Evolutionary conservation across 129 eudicot genomes (phyloP).

Genomic region (Artemisia argyi): DNA sequence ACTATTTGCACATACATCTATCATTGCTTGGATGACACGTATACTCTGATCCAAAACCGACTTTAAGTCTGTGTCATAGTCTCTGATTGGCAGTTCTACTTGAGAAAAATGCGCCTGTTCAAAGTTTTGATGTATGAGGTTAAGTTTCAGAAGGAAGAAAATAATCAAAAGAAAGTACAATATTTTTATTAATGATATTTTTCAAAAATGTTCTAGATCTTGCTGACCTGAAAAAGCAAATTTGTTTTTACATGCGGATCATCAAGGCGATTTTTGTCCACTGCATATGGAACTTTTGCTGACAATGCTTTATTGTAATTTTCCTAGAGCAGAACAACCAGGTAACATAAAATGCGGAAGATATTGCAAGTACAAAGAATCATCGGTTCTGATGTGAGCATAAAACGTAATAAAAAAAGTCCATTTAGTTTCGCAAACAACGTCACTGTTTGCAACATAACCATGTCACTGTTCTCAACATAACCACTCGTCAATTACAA

Average conservation of each 20-base stretch:
- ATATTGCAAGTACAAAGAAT: slow-evolving; percentile 1
- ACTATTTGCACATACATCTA: slow-evolving; percentile 95
- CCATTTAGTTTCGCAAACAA: background rate
- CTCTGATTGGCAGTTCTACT: slow-evolving; percentile 84
- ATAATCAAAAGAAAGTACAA: too few relatives aligned
- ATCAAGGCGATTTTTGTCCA: slow-evolving; percentile 79
- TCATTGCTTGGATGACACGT: slow-evolving; percentile 95
- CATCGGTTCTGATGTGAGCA: background rate
- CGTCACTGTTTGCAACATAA: slow-evolving; percentile 4
- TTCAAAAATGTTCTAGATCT: slow-evolving; percentile 3
- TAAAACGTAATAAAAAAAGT: background rate
- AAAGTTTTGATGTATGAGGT: slow-evolving; percentile 18
- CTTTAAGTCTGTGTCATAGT: slow-evolving; percentile 86
- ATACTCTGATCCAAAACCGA: slow-evolving; percentile 98
- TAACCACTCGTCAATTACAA: background rate
- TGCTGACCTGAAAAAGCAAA: slow-evolving; percentile 90
- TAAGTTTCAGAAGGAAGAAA: background rate
- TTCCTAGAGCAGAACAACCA: slow-evolving; percentile 51
- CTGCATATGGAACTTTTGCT: slow-evolving; percentile 66
- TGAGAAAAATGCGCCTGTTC: slow-evolving; percentile 91
- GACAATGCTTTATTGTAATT: slow-evolving; percentile 78
- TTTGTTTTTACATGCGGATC: slow-evolving; percentile 97
- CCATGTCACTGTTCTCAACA: too few relatives aligned
- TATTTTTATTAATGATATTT: background rate
- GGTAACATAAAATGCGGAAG: slow-evolving; percentile 6